Base-by-base conservation (phyloP, 108 stramenopile species). In the Chaetoceros muelleri region DNA sequence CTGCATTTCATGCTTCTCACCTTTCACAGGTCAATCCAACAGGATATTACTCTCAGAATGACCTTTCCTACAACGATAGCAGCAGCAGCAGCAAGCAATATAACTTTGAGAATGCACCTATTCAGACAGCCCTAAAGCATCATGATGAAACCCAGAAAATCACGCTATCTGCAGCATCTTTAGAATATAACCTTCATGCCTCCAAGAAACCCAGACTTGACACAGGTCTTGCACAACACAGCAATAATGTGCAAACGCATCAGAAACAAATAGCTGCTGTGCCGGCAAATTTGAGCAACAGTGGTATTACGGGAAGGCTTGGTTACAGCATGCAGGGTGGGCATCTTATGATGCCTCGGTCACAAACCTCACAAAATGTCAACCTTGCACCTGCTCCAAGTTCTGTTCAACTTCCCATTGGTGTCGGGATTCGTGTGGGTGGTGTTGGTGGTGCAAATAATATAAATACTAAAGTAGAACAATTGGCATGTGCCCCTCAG, bases 341-440 rank as follows among this genome's bases (percentile, higher is more conserved):
- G 10, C 53, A 54, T 16, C 53, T 63, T n/a, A 28, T 25, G 16
- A 23, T 61, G 49, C 49, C 60, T 17, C 8, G 13, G 8, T 16
- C 19, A 2, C 18, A 53, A 18, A 27, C 51, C 2, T 34, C 54
- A 2, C 44, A 44, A n/a, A 21, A 24, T 3, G 3, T 21, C 16
- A 29, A 2, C n/a, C 24, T 29, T n/a, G 22, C 26, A 8, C 46
- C 44, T 8, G 53, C 62, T 17, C 53, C n/a, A 18, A 48, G 60
- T 46, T 65, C 62, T 23, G 61, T 82, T 16, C 24, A 63, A 29
- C 65, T 82, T n/a, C 81, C 81, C 18, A 69, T 82, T 22, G 81
- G 81, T 48, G 71, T 75, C 13, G 81, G 81, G 19, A 82, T 82
- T 44, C 76, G 73, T 24, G 52, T 82, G 16, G 81, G 81, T 8